These are phyloP conservation scores for Cubamyces lactineus DNA, from an alignment of 768 basidiomycete species.

Conservation along the genomic window DNA sequence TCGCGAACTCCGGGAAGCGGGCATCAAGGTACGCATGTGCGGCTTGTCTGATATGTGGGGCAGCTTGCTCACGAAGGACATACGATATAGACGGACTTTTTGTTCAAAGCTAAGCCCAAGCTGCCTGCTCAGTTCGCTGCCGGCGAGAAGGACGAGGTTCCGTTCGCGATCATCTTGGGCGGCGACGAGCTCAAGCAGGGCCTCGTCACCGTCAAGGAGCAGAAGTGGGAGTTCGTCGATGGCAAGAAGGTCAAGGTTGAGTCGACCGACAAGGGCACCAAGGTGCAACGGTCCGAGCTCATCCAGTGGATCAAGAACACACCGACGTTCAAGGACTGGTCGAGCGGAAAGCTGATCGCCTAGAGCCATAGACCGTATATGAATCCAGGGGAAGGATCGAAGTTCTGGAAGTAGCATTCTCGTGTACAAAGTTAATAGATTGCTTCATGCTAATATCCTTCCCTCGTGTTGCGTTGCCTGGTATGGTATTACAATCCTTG, in stretches of 20 bases:
- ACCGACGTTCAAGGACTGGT: constrained; percentile 36
- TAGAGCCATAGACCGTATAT: not conserved
- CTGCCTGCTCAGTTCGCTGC: constrained; percentile 83
- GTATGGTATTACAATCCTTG: constrained; percentile 3
- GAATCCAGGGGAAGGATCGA: not conserved
- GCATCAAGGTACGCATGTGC: constrained; percentile 70
- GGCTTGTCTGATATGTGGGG: not conserved
- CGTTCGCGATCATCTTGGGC: constrained; percentile 92
- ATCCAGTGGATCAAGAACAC: constrained; percentile 40
- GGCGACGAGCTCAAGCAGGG: constrained; percentile 84
- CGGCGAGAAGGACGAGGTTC: constrained; percentile 89
- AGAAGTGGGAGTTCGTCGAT: constrained; percentile 76
- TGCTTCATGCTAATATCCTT: not conserved
- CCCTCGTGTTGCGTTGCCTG: not conserved
- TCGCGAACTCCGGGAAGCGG: constrained; percentile 78
- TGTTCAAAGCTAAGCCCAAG: constrained; percentile 93
- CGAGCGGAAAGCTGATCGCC: constrained; percentile 35
- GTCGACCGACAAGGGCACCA: constrained; percentile 51
- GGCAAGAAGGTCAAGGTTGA: constrained; percentile 67
- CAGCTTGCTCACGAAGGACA: not conserved
- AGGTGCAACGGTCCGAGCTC: constrained; percentile 41
- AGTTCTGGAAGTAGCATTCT: constrained; percentile 1
- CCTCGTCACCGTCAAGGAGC: constrained; percentile 89
- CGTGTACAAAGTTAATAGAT: constrained; percentile 24
- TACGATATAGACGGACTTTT: constrained; percentile 75